phyloP scores from a whole-genome alignment of 208 protist genomes.

The Leishmania tropica region DNA sequence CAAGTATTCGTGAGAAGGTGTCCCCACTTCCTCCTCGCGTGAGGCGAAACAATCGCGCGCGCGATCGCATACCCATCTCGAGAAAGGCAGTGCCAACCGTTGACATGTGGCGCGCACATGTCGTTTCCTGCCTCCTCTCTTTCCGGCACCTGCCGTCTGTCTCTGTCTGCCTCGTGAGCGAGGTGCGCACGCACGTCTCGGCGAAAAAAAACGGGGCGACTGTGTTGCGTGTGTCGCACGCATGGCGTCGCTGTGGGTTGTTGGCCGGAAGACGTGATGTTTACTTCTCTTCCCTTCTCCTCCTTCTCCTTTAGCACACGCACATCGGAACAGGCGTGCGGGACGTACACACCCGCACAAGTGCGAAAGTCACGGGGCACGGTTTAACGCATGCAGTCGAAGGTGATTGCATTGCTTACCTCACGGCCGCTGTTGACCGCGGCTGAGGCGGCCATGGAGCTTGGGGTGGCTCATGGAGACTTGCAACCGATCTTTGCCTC shows the following conservation, averaged over 20 bases:
- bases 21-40: no score
- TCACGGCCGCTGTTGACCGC: conserved; percentile 20
- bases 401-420: conserved; percentile 12
- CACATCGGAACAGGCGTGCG: background rate
- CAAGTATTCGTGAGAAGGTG: background rate
- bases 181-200: background rate
- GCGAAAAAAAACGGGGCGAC: background rate
- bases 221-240: background rate
- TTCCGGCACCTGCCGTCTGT: background rate
- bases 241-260: background rate
- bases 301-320: background rate
- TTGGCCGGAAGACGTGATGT: background rate
- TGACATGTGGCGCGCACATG: background rate
- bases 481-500: conserved; percentile 7
- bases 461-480: background rate
- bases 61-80: background rate
- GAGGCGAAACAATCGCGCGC: background rate
- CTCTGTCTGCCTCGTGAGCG: background rate
- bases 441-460: conserved; percentile 17
- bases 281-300: background rate
- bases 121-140: background rate
- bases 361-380: background rate
- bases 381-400: conserved; percentile 17
- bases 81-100: background rate
- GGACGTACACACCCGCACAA: background rate